Conservation (phyloP, 164 flowering plant genomes). For the Nymphaea thermarum region DNA sequence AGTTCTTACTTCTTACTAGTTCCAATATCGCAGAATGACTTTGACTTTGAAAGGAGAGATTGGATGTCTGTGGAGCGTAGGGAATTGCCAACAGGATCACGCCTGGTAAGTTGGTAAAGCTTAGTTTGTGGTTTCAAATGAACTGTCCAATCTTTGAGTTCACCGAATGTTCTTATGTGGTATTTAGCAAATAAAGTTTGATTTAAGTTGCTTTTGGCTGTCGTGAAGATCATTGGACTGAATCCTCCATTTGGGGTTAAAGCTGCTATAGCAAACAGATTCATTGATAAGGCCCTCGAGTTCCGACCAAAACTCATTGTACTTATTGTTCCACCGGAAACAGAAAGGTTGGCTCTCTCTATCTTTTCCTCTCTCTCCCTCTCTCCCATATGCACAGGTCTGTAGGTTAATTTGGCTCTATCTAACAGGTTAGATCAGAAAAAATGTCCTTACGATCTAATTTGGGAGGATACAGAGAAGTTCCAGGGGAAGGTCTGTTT, state of each 20-base stretch:
- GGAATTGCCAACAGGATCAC: conserved; percentile 61
- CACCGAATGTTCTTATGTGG: not conserved
- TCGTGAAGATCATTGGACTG: conserved; percentile 67
- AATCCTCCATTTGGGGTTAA: conserved; percentile 89
- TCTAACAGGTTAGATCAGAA: conserved; percentile 55
- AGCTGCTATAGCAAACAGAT: conserved; percentile 60
- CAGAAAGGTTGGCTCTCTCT: conserved; percentile 37
- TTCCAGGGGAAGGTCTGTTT: conserved; percentile 52
- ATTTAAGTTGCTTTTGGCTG: not conserved
- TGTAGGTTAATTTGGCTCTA: not conserved
- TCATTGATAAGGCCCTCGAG: conserved; percentile 71
- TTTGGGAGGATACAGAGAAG: conserved; percentile 55
- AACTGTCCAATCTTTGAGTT: not conserved
- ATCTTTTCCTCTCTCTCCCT: conserved; percentile 1
- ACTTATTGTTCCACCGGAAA: conserved; percentile 78
- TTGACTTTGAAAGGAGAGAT: conserved; percentile 66
- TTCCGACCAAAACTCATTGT: conserved; percentile 81
- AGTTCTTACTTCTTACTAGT: too few relatives aligned
- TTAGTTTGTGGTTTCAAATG: not conserved
- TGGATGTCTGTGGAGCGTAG: conserved; percentile 51
- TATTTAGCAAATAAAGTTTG: not conserved
- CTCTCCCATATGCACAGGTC: not conserved
- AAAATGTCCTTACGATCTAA: conserved; percentile 35
- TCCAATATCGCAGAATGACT: conserved; percentile 45
- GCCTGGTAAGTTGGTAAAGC: conserved; percentile 41